phyloP scores from a whole-genome alignment of 345 rosid genomes.

The Raphanus raphanistrum region DNA sequence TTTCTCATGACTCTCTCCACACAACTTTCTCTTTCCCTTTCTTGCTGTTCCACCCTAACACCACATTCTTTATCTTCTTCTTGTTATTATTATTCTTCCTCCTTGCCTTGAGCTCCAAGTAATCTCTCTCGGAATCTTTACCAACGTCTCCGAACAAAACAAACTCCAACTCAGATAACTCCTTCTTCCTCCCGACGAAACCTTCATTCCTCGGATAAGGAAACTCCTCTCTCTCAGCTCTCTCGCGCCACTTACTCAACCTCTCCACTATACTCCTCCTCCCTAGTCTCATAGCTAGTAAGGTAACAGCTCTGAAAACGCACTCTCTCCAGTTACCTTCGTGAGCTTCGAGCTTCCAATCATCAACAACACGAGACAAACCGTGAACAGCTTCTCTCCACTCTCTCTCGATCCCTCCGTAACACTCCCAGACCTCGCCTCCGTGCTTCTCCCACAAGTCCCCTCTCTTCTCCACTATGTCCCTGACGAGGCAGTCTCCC shows the following conservation, averaged over 20 bases:
- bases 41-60: conserved; percentile 75
- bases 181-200: conserved; percentile 90
- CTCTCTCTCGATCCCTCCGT: conserved; percentile 87
- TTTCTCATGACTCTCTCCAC: conserved; percentile 94
- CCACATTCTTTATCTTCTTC: conserved; percentile 56
- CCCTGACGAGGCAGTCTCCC: conserved; percentile 87
- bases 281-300: conserved; percentile 75
- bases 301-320: conserved; percentile 66
- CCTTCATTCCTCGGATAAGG: conserved; percentile 78
- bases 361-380: conserved; percentile 68
- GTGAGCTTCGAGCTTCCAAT: conserved; percentile 90
- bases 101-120: conserved; percentile 76
- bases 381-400: conserved; percentile 89
- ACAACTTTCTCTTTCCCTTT: conserved; percentile 87
- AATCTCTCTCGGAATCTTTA: conserved; percentile 77
- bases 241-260: conserved; percentile 82
- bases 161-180: conserved; percentile 80
- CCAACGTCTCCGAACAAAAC: conserved; percentile 80
- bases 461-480: conserved; percentile 90
- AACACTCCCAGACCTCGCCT: conserved; percentile 79
- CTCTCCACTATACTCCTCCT: conserved; percentile 87
- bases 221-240: conserved; percentile 80
- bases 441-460: conserved; percentile 94
- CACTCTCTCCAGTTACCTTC: conserved; percentile 95
- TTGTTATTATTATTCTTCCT: conserved; percentile 58